Conservation (phyloP, 805 yeast genomes). For the Tetrapisispora namnaoensis region DNA sequence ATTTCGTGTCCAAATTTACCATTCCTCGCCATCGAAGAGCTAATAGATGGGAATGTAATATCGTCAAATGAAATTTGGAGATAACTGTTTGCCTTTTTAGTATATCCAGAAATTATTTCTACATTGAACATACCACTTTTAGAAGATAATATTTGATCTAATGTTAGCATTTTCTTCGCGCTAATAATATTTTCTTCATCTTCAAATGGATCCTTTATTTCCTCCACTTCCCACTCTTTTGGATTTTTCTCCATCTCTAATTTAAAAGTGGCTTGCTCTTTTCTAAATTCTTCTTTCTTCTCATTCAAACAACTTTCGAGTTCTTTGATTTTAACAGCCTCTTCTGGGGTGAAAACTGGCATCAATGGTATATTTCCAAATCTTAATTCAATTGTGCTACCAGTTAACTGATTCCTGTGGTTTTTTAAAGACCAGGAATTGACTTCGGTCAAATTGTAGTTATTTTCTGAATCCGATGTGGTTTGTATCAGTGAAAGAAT, state of each 20-base stretch:
- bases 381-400: constrained; percentile 44
- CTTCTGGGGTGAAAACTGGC: constrained; percentile 53
- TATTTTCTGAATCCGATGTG: background rate
- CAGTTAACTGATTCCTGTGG: constrained; percentile 34
- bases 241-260: constrained; percentile 48
- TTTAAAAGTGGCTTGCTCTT: constrained; percentile 41
- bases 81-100: constrained; percentile 39
- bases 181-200: constrained; percentile 22
- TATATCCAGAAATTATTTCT: constrained; percentile 41
- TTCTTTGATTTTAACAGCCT: constrained; percentile 39
- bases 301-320: constrained; percentile 33
- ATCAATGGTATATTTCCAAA: constrained; percentile 57
- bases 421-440: constrained; percentile 22
- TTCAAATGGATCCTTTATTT: constrained; percentile 35
- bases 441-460: constrained; percentile 32
- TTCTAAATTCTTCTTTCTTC: constrained; percentile 30
- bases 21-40: constrained; percentile 40
- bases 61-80: constrained; percentile 62
- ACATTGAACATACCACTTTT: constrained; percentile 57
- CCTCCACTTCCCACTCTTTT: constrained; percentile 54
- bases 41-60: constrained; percentile 46
- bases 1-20: constrained; percentile 37
- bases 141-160: constrained; percentile 40
- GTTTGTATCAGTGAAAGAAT: constrained; percentile 25
- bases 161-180: constrained; percentile 37